phyloP scores from a whole-genome alignment of 176 grass and related monocot genomes.

The Lolium perenne region DNA sequence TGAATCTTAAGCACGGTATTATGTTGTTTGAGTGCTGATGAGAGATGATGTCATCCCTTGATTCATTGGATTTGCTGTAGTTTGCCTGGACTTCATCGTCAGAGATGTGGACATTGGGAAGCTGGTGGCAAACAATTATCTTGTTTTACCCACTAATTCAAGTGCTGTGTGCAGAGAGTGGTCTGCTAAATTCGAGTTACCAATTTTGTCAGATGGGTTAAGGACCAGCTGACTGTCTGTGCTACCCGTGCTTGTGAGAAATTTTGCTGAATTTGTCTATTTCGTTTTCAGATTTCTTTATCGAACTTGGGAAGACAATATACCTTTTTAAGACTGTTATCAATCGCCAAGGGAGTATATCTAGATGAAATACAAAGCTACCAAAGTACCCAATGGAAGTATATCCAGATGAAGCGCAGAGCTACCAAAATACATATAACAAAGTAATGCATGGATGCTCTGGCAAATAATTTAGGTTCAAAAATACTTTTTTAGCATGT shows the following conservation, averaged over 20 bases:
- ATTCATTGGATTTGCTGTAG: not conserved
- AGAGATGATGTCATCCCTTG: not conserved
- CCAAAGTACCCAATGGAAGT: too few species aligned
- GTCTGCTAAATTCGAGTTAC: not conserved
- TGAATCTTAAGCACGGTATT: not conserved
- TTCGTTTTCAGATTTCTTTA: too few species aligned
- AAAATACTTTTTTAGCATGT: too few species aligned
- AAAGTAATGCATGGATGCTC: too few species aligned
- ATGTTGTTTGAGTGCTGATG: not conserved
- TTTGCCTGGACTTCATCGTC: not conserved
- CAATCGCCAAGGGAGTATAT: too few species aligned
- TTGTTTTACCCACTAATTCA: not conserved
- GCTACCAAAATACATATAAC: too few species aligned
- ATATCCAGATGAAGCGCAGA: too few species aligned
- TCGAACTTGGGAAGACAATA: too few species aligned
- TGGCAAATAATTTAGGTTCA: too few species aligned
- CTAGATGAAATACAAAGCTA: too few species aligned
- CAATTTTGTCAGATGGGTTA: not conserved
- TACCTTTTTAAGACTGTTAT: too few species aligned
- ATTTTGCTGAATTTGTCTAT: not conserved
- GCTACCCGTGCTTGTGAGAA: not conserved
- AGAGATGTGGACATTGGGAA: not conserved
- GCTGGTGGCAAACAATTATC: not conserved
- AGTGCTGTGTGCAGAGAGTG: not conserved
- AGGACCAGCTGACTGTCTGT: not conserved